A percentile compares a stretch with the other conserved stretches of the same genome.
Evolutionary conservation across 2,329 filamentous ascomycete species (phyloP).

Genomic region (Diaporthe sp.): DNA sequence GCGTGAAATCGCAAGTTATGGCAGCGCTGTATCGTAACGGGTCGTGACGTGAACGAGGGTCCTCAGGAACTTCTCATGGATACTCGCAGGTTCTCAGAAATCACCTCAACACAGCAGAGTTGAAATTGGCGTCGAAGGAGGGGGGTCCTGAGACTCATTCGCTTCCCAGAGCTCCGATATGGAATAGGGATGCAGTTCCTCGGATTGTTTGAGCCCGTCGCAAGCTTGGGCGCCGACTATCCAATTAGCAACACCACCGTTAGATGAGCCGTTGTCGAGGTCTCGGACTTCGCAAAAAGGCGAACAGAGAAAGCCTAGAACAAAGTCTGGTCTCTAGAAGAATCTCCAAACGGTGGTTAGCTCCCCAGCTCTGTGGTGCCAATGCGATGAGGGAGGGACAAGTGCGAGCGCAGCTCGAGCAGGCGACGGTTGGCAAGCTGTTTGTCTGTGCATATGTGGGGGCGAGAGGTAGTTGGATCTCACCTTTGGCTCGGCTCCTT

Average conservation of each 20-base stretch:
- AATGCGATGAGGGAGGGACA: slow-evolving; percentile 20
- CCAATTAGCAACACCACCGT: slow-evolving; percentile 22
- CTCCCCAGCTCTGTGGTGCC: slow-evolving; percentile 29
- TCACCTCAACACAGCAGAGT: not conserved
- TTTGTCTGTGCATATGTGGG: slow-evolving; percentile 37
- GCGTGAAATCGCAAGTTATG: slow-evolving; percentile 1
- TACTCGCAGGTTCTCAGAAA: not conserved
- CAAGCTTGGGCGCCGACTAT: slow-evolving; percentile 26
- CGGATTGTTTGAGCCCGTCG: slow-evolving; percentile 28
- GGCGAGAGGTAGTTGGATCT: slow-evolving; percentile 27
- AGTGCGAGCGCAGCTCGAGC: slow-evolving; percentile 30
- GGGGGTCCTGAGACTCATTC: not conserved
- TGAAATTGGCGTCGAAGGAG: slow-evolving; percentile 2
- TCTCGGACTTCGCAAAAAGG: slow-evolving; percentile 29
- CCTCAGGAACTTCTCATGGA: slow-evolving; percentile 31
- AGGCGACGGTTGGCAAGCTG: slow-evolving; percentile 32
- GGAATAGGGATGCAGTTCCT: slow-evolving; percentile 27
- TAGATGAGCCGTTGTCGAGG: slow-evolving; percentile 20
- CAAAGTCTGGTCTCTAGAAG: slow-evolving; percentile 28
- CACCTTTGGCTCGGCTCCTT: slow-evolving; percentile 27
- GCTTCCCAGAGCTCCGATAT: not conserved
- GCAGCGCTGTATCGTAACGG: slow-evolving; percentile 26
- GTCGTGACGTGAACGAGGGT: slow-evolving; percentile 31
- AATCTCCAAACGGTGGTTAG: slow-evolving; percentile 23
- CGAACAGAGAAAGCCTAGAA: slow-evolving; percentile 29